Evolutionary conservation across 2,329 filamentous ascomycete genomes (phyloP).

Genomic region (Verticillium isaacii): DNA sequence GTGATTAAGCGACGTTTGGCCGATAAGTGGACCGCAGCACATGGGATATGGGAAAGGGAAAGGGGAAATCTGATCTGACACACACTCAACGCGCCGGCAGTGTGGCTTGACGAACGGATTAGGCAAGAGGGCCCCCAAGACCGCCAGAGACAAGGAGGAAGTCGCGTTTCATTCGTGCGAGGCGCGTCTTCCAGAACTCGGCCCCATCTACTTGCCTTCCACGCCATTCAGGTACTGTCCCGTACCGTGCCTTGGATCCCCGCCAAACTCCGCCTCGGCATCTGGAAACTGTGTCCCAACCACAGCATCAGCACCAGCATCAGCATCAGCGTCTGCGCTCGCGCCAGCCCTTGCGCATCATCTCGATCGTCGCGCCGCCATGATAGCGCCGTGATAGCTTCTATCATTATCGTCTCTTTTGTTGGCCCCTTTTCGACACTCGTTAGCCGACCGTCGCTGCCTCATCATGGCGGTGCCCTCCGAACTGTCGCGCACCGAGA

Average conservation of each 20-base stretch:
- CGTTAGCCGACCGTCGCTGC: not conserved
- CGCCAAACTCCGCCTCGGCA: not conserved
- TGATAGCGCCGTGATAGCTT: not conserved
- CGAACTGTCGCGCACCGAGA: slow-evolving; percentile 43
- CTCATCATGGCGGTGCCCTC: not conserved
- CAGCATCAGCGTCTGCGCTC: not conserved
- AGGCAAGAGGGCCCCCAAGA: not conserved
- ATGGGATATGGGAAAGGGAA: not conserved
- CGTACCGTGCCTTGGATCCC: not conserved
- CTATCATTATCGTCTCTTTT: not conserved
- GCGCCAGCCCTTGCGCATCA: not conserved
- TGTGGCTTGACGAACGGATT: not conserved
- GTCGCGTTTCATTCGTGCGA: not conserved
- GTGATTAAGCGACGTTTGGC: not conserved
- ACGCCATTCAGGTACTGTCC: no score
- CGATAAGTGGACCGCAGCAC: not conserved
- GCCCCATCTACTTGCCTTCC: not conserved
- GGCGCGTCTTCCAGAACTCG: not conserved
- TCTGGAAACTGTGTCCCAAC: not conserved
- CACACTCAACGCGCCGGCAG: no score
- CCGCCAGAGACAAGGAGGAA: not conserved
- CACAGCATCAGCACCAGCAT: not conserved
- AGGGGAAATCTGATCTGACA: not conserved
- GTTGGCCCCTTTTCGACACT: not conserved
- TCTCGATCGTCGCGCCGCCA: not conserved